Base-by-base conservation (phyloP, 345 rosid species). In the Chamaenerion angustifolium region DNA sequence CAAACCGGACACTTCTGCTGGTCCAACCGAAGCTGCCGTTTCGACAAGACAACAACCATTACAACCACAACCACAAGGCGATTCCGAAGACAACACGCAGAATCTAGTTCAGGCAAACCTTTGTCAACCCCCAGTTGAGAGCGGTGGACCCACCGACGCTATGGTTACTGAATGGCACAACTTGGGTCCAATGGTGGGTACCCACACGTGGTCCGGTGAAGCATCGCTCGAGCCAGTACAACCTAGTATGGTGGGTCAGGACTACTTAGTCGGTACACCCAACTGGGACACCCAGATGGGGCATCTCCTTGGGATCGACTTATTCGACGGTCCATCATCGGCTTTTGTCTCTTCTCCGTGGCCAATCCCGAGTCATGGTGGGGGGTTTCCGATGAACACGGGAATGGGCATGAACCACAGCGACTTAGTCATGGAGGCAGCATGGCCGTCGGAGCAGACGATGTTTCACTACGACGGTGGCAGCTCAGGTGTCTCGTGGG, bases 381-480 rank as follows among this genome's bases (percentile, higher is more conserved):
- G 18, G 46, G 27, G 42, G 42, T 12, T 2, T 11, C 12, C 52
- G 25, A 43, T 58, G 25, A 4, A 4, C 25, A 21, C 25, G 25
- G 25, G 25, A 1, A 23, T 12, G 16, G 21, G 25, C 44, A 43
- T 31, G 23, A 43, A 8, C 27, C 15, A 12, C 5, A 47, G n/a
- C 27, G 50, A 15, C 3, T 31, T 11, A 12, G 49, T 27, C 10
- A 45, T 50, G 50, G 63, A 51, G 12, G 31, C 48, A 13, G 43
- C 56, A 31, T 58, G 63, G 63, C 23, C 50, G 18, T 40, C 18
- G 23, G 56, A 44, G 51, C 63, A 16, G 55, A 25, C 35, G 52
- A 27, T 56, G 17, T 35, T 56, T 37, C 60, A 56, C 40, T 56
- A 17, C 13, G 60, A 23, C 10, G 48, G 25, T 19, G 21, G 21